Percentiles rank a stretch among this genome's conserved stretches.
Evolutionary conservation across 345 rosid species (phyloP).

Genomic region (Rhodamnia rubescens): DNA sequence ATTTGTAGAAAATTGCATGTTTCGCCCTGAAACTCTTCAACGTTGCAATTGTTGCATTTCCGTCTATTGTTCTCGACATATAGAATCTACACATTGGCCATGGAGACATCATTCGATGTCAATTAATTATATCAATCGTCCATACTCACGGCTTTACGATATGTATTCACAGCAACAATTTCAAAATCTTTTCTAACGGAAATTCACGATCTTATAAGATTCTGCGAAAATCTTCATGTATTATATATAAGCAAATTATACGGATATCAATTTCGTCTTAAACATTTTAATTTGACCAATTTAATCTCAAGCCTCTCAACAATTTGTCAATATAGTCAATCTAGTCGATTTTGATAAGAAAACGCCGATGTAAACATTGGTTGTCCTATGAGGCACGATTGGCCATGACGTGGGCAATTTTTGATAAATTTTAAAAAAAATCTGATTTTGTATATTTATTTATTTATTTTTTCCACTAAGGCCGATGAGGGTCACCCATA

Average conservation of each 20-base stretch:
- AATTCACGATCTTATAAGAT: not conserved
- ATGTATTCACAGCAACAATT: not conserved
- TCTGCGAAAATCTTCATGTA: not conserved
- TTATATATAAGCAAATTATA: not conserved
- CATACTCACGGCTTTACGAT: not conserved
- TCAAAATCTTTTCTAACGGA: not conserved
- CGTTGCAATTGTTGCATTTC: not conserved
- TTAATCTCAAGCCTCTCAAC: not conserved
- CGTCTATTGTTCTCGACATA: not conserved
- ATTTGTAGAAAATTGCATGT: not conserved
- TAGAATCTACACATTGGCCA: not conserved
- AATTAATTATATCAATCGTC: not conserved
- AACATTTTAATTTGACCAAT: not conserved
- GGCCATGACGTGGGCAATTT: not conserved
- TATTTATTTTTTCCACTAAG: not conserved
- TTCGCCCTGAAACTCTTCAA: not conserved
- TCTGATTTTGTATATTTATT: no score
- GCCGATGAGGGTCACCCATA: no score
- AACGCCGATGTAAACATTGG: fast-evolving
- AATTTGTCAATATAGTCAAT: not conserved
- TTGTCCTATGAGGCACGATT: fast-evolving
- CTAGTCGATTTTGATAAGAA: fast-evolving
- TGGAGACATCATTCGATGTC: not conserved
- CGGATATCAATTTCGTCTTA: not conserved
- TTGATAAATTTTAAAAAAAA: no score